phyloP scores from a whole-genome alignment of 768 basidiomycete species.

The Mycena kentingensis region DNA sequence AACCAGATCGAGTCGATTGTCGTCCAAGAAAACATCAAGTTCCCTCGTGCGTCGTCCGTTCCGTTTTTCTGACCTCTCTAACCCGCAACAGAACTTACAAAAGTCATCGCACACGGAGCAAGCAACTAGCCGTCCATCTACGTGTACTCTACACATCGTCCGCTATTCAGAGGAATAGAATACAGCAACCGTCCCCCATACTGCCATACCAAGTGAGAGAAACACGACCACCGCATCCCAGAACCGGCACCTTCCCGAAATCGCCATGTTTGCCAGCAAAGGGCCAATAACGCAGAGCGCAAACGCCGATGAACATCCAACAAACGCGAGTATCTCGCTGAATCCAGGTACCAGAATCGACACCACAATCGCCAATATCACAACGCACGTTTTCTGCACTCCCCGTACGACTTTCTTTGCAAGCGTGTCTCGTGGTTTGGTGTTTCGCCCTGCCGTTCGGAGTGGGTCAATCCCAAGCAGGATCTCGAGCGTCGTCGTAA shows the following conservation, averaged over 20 bases:
- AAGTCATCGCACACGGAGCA: conserved; percentile 73
- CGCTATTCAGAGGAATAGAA: conserved; percentile 48
- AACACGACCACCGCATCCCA: conserved; percentile 59
- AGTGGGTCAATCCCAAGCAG: conserved; percentile 64
- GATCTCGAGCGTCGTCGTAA: conserved; percentile 82
- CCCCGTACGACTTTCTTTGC: conserved; percentile 37
- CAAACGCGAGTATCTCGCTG: conserved; percentile 81
- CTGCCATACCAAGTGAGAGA: conserved; percentile 62
- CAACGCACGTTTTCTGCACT: conserved; percentile 60
- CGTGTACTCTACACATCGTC: conserved; percentile 21
- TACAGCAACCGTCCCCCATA: conserved; percentile 75
- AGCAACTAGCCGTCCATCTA: conserved; percentile 14
- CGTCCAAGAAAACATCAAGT: conserved; percentile 79
- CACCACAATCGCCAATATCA: conserved; percentile 60
- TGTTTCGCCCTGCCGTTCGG: conserved; percentile 40
- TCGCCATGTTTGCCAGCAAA: conserved; percentile 65
- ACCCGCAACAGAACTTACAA: conserved; percentile 60
- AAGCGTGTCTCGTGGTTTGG: conserved; percentile 31
- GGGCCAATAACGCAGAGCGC: conserved; percentile 78
- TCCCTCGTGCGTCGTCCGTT: conserved; percentile 64
- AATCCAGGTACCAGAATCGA: conserved; percentile 83
- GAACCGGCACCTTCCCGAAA: conserved; percentile 49
- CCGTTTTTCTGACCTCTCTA: conserved; percentile 7
- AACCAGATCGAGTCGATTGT: conserved; percentile 87
- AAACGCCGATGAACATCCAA: conserved; percentile 87